Evolutionary conservation across 2,329 filamentous ascomycete genomes (phyloP), one percentile per base, ranked within the genome.

Genomic region (Geoglossum cookeanum): DNA sequence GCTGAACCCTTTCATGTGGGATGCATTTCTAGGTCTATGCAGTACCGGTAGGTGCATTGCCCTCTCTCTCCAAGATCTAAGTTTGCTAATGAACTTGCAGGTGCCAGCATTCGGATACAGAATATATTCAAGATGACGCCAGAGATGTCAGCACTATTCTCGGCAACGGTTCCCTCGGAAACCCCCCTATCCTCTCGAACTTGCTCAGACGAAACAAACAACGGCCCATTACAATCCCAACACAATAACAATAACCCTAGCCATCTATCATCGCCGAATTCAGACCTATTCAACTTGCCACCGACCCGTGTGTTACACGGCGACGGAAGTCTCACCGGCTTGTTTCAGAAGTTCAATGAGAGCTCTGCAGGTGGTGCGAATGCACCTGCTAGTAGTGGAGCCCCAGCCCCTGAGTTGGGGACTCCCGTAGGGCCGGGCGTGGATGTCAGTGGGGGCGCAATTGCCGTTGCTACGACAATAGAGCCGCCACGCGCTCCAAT

Each of bases 1-100:
- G 70, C 69, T 83, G 57, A 98, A 97, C 65, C 90, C 92, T 1
- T 91, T 97, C 69, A 92, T 95, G 79, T 98, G 92, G 92, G 92
- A 98, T 74, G 90, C 91, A 0, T 97, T 97, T 65, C 82, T 84
- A 27, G 84, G 81, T 15, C 77, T 98, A 6, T 95, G 90, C 67
- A 89, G 96, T 66, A 87, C 79, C 48, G 81, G 79, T 72, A 68
- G 64, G 69, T 62, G 52, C 9, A 58, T 58, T 42, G 27, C 30
- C 9, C 8, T 3, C 32, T 8, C 7, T 11, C 22, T 15, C 49
- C n/a, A 13, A 3, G 17, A 5, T 53, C 33, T 7, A 17, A 6
- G 17, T 7, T 7, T 17, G 33, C 32, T 53, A 35, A 53, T 37
- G 22, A 32, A 32, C 30, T 35, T 59, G 6, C 80, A 82, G 87